phyloP scores from a whole-genome alignment of 2,329 filamentous ascomycete genomes.

The Teratosphaeria epicoccoides region DNA sequence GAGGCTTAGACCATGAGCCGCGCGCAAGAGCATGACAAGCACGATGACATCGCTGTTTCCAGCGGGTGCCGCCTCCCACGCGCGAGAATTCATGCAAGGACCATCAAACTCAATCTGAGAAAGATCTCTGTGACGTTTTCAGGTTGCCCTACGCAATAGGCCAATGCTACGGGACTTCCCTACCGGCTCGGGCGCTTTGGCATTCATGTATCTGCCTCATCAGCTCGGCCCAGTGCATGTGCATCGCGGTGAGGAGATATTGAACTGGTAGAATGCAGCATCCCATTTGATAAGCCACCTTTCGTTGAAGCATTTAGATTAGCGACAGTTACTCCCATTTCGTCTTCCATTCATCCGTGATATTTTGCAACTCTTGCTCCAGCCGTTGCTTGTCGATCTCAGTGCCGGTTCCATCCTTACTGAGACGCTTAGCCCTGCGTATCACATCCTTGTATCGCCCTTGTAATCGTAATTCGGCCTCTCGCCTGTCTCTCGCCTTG shows the following conservation, averaged over 20 bases:
- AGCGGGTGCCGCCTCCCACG: not conserved
- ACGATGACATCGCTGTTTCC: not conserved
- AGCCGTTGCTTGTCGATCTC: slow-evolving; percentile 46
- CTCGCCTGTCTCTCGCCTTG: slow-evolving; percentile 46
- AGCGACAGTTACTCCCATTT: slow-evolving; percentile 33
- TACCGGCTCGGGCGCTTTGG: not conserved
- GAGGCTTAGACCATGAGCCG: too few relatives aligned
- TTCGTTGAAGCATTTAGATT: too few relatives aligned
- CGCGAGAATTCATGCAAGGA: not conserved
- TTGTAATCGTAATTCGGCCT: slow-evolving; percentile 50
- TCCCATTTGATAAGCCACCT: too few relatives aligned
- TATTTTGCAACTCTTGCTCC: slow-evolving; percentile 40
- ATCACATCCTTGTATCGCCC: slow-evolving; percentile 37
- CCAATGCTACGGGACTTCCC: not conserved
- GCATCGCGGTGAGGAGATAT: too few relatives aligned
- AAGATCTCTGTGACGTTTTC: not conserved
- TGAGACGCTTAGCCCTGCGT: slow-evolving; percentile 28
- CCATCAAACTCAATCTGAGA: not conserved
- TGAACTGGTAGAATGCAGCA: too few relatives aligned
- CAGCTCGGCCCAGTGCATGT: too few relatives aligned
- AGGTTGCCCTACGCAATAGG: too few relatives aligned
- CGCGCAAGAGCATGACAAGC: not conserved
- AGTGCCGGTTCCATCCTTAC: slow-evolving; percentile 30
- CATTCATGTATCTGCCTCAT: too few relatives aligned
- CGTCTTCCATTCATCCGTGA: slow-evolving; percentile 41